phyloP scores from a whole-genome alignment of 495 filamentous ascomycete species.

The Lineolata rhizophorae region DNA sequence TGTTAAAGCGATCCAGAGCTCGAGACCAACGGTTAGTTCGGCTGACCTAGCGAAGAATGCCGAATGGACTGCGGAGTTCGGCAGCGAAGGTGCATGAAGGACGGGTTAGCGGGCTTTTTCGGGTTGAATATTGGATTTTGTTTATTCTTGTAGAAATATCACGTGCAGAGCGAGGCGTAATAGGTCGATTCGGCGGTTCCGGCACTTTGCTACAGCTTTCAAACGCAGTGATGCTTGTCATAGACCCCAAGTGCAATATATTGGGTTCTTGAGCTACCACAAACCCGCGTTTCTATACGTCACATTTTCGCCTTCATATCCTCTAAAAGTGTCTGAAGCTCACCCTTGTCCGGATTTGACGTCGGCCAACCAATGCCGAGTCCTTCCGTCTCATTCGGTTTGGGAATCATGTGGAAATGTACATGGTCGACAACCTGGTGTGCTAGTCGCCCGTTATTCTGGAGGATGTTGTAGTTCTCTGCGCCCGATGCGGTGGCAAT shows the following conservation, averaged over 20 bases:
- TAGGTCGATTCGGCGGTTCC: no score
- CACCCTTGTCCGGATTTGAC: constrained; percentile 57
- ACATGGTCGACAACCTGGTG: constrained; percentile 92
- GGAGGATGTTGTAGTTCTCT: constrained; percentile 73
- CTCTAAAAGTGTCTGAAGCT: constrained; percentile 56
- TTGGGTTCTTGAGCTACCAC: no score
- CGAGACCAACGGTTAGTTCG: constrained; percentile 68
- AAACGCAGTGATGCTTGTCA: no score
- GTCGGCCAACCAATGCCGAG: constrained; percentile 63
- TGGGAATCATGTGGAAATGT: constrained; percentile 96
- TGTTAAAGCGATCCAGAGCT: constrained; percentile 70
- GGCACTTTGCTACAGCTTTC: no score
- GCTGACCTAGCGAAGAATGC: constrained; percentile 66
- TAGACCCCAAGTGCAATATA: no score
- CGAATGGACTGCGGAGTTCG: constrained; percentile 94
- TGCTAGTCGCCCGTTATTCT: constrained; percentile 89
- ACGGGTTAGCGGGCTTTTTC: no score
- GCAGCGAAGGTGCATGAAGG: constrained; percentile 64
- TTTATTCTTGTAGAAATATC: no score
- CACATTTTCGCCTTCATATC: constrained; percentile 82
- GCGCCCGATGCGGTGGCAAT: constrained; percentile 58
- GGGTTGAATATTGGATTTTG: no score
- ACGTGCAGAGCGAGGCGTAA: no score
- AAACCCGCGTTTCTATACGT: constrained; percentile 7
- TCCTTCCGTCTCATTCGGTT: constrained; percentile 71